Evolutionary conservation across 2,329 filamentous ascomycete species (phyloP).

Genomic region (Trichophyton benhamiae): DNA sequence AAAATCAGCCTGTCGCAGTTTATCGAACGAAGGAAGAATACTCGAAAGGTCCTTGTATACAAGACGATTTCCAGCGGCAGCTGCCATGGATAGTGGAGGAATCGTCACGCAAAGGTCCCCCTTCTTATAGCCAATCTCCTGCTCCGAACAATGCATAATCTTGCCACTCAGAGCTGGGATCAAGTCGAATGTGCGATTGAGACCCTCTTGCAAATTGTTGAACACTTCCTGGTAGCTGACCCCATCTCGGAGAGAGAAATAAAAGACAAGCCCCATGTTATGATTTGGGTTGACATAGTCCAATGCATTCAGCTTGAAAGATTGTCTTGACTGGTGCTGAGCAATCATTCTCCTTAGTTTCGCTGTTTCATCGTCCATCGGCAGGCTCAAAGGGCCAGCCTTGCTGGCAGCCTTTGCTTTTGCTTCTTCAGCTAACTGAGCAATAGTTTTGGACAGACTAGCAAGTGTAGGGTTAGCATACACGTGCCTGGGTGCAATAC

Average conservation of each 20-base stretch:
- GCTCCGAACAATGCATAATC: background rate
- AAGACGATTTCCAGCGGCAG: background rate
- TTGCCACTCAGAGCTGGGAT: constrained; percentile 1
- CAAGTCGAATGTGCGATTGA: background rate
- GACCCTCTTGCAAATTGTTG: background rate
- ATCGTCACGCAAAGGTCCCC: constrained; percentile 3
- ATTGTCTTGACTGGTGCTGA: background rate
- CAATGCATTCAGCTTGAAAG: constrained; percentile 1
- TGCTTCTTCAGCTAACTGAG: background rate
- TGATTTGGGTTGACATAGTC: constrained; percentile 5
- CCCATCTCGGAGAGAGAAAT: constrained; percentile 1
- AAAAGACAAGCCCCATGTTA: constrained; percentile 3
- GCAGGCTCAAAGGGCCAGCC: background rate
- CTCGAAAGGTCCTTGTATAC: background rate
- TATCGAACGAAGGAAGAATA: background rate
- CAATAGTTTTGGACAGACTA: background rate
- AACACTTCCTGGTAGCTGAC: background rate
- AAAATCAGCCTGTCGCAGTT: background rate
- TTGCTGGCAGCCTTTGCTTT: background rate
- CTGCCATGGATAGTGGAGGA: background rate
- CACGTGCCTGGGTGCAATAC: background rate
- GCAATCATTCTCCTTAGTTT: background rate
- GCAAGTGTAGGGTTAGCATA: constrained; percentile 3
- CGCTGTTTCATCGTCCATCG: background rate
- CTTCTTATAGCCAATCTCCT: constrained; percentile 2